These are phyloP conservation scores for Curvularia sp. DNA, from an alignment of 2,329 filamentous ascomycete species.

Conservation along the genomic window DNA sequence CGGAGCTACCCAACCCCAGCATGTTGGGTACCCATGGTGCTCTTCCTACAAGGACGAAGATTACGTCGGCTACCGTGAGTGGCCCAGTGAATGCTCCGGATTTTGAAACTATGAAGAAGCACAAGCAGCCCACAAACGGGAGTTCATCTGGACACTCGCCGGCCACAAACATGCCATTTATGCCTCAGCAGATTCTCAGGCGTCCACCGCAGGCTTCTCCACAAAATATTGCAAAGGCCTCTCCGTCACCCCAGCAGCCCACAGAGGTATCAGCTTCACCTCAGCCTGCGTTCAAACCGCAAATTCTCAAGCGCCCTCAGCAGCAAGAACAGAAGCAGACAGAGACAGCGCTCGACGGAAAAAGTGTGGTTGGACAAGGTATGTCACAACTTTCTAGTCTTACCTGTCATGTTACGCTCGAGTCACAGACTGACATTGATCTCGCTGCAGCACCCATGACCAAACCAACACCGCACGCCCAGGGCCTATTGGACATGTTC, in stretches of 20 bases:
- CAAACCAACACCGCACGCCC: slow-evolving; percentile 27
- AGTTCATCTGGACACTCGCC: slow-evolving; percentile 43
- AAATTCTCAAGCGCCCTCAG: slow-evolving; percentile 48
- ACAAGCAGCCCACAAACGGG: slow-evolving; percentile 33
- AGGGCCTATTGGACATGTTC: slow-evolving; percentile 33
- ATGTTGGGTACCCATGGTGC: slow-evolving; percentile 31
- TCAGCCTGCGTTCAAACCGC: slow-evolving; percentile 42
- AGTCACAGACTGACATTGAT: not conserved
- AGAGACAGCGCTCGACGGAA: not conserved
- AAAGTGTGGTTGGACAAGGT: slow-evolving; percentile 3
- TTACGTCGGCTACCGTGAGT: slow-evolving; percentile 52
- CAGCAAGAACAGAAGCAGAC: slow-evolving; percentile 29
- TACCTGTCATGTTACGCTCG: not conserved
- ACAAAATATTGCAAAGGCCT: slow-evolving; percentile 15
- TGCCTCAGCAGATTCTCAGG: slow-evolving; percentile 40
- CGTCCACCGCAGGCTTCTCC: slow-evolving; percentile 24
- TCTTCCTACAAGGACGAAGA: slow-evolving; percentile 30
- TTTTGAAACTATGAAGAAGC: slow-evolving; percentile 50
- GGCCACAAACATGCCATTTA: slow-evolving; percentile 32
- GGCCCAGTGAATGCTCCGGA: slow-evolving; percentile 54
- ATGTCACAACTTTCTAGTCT: not conserved
- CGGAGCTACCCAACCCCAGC: slow-evolving; percentile 27
- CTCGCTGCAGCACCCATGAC: slow-evolving; percentile 8
- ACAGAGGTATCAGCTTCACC: slow-evolving; percentile 21
- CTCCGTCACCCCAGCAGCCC: slow-evolving; percentile 6